Percentiles rank a stretch among this genome's conserved stretches.
Evolutionary conservation across 1,139 yeast species (phyloP).

Genomic region (Kodamaea anthophila): DNA sequence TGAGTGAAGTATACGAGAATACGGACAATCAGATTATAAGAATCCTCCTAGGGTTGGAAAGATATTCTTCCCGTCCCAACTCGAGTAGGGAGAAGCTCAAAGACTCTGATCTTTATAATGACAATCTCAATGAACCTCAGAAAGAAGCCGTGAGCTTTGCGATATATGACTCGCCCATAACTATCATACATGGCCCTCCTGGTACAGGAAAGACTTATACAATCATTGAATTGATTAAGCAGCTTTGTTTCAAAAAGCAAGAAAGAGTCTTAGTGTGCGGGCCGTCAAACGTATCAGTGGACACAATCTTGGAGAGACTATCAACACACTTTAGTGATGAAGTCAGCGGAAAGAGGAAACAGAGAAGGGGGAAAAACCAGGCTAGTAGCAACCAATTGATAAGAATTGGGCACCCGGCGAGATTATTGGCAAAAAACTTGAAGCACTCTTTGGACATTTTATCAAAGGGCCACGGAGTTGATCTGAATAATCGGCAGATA

Average conservation of each 20-base stretch:
- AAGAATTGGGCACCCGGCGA: conserved; percentile 91
- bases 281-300: conserved; percentile 93
- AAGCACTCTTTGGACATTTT: conserved; percentile 75
- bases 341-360: conserved; percentile 12
- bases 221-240: conserved; percentile 75
- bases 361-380: conserved; percentile 15
- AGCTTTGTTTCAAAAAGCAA: conserved; percentile 49
- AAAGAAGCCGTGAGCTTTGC: conserved; percentile 37
- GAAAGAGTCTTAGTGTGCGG: conserved; percentile 86
- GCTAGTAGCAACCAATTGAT: conserved; percentile 51
- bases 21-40: conserved; percentile 34
- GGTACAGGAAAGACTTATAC: conserved; percentile 70
- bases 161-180: conserved; percentile 31
- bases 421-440: conserved; percentile 57
- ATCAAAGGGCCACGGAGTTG: conserved; percentile 39
- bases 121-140: conserved; percentile 64
- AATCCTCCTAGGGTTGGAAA: conserved; percentile 39
- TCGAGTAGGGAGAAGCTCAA: neutral
- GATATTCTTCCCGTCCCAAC: conserved; percentile 15
- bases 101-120: conserved; percentile 37
- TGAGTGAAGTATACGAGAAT: conserved; percentile 40
- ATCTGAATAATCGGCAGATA: conserved; percentile 50
- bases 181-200: conserved; percentile 47
- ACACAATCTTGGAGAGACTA: conserved; percentile 79
- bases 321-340: conserved; percentile 28